Percentiles rank a stretch among this genome's conserved stretches.
These are phyloP conservation scores for Scedosporium boydii DNA, from an alignment of 2,329 filamentous ascomycete species.

Conservation along the genomic window DNA sequence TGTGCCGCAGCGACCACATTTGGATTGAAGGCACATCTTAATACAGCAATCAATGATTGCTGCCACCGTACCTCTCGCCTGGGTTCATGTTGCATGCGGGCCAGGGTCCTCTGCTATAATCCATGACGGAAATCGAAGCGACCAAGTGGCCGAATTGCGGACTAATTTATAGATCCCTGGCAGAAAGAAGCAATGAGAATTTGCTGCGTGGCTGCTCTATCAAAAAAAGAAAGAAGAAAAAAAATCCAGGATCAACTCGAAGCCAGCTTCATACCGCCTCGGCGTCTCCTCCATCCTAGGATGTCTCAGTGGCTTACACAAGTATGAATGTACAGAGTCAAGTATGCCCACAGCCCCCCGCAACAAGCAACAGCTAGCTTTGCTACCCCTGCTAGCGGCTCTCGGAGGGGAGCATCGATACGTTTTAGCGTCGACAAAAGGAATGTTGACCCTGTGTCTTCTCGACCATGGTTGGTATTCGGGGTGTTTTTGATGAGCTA, in stretches of 20 bases:
- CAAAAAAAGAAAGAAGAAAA: neutral
- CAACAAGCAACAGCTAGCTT: neutral
- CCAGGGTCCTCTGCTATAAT: neutral
- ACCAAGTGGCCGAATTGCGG: neutral
- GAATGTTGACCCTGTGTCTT: neutral
- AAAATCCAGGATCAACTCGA: too few species aligned
- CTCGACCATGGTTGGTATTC: neutral
- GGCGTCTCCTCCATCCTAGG: too few species aligned
- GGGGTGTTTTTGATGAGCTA: neutral
- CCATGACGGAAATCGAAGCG: neutral
- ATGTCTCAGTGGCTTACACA: too few species aligned
- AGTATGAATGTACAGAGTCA: neutral
- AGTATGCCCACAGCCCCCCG: neutral
- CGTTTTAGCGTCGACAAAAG: neutral
- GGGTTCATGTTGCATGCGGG: neutral
- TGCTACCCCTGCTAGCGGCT: slow-evolving; percentile 1
- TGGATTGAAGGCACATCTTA: too few species aligned
- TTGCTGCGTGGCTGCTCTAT: too few species aligned
- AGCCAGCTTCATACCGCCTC: too few species aligned
- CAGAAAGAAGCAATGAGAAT: neutral
- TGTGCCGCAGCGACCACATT: neutral
- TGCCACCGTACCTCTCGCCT: neutral
- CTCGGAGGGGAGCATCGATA: neutral
- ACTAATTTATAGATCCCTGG: neutral
- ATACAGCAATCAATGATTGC: too few species aligned